These are phyloP conservation scores for Quercus mongolica DNA, from an alignment of 306 rosid species.

Conservation along the genomic window DNA sequence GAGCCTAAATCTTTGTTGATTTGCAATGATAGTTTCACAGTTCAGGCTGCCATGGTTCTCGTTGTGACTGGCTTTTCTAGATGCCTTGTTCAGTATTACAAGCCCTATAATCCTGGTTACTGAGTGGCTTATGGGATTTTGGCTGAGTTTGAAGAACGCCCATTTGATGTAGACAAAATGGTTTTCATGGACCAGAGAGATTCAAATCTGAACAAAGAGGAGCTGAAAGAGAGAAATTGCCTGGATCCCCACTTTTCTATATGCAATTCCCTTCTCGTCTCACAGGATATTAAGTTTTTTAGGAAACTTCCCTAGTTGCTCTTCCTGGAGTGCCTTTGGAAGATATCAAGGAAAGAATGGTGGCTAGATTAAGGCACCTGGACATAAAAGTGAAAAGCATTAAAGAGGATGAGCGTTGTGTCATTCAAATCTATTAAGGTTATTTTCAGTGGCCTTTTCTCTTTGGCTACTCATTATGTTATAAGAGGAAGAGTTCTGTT, in stretches of 20 bases:
- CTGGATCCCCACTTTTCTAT: constrained; percentile 78
- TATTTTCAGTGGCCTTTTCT: too few relatives aligned
- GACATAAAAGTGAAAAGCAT: constrained; percentile 84
- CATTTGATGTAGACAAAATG: constrained; percentile 84
- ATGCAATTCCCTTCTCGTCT: constrained; percentile 91
- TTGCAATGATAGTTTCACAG: constrained; percentile 80
- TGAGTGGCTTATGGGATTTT: constrained; percentile 87
- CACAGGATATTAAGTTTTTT: constrained; percentile 63
- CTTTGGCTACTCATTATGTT: too few relatives aligned
- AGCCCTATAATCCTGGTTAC: constrained; percentile 90
- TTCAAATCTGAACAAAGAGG: constrained; percentile 54
- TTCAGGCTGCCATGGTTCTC: constrained; percentile 85
- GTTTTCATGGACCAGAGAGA: constrained; percentile 96
- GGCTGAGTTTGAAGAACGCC: constrained; percentile 87
- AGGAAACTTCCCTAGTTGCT: constrained; percentile 94
- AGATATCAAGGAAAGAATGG: constrained; percentile 91
- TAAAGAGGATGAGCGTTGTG: constrained; percentile 91
- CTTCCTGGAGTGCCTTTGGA: constrained; percentile 75
- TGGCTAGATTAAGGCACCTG: constrained; percentile 68
- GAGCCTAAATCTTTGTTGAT: constrained; percentile 64
- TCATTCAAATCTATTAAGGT: constrained; percentile 47
- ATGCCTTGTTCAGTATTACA: constrained; percentile 81
- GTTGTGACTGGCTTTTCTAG: constrained; percentile 92
- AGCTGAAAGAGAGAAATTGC: constrained; percentile 67
- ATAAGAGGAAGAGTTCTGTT: not conserved